Evolutionary conservation across 2,329 filamentous ascomycete species (phyloP).

Genomic region (Curvularia sp.): DNA sequence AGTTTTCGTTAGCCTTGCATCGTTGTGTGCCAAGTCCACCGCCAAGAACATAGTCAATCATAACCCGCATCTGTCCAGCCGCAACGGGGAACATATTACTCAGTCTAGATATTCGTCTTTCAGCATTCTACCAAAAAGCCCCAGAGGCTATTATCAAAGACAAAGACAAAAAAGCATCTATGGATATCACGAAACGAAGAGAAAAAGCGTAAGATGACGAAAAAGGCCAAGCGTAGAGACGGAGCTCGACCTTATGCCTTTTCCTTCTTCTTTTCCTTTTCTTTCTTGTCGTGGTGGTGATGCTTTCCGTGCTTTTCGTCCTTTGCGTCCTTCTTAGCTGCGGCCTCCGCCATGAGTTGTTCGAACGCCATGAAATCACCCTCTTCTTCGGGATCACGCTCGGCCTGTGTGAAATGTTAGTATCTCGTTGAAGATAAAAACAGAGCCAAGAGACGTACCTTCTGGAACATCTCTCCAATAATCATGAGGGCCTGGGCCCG

Average conservation of each 20-base stretch:
- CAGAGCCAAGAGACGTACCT: conserved; percentile 63
- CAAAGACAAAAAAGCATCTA: conserved; percentile 29
- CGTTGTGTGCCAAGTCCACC: neutral
- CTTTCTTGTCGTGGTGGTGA: conserved; percentile 51
- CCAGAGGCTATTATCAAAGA: neutral
- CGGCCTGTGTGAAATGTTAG: conserved; percentile 68
- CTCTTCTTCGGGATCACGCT: conserved; percentile 91
- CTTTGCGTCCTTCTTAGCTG: conserved; percentile 87
- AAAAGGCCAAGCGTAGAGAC: neutral
- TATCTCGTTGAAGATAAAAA: neutral
- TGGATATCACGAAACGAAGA: conserved; percentile 39
- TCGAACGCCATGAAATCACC: conserved; percentile 99
- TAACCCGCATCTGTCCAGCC: neutral
- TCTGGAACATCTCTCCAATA: conserved; percentile 86
- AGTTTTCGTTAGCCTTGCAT: neutral
- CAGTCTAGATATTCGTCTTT: neutral
- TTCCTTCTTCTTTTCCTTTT: conserved; percentile 40
- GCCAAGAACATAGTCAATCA: neutral
- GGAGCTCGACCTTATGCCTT: conserved; percentile 27
- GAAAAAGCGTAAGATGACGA: conserved; percentile 11
- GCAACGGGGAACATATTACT: neutral
- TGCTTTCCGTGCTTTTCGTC: conserved; percentile 82
- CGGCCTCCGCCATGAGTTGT: conserved; percentile 94
- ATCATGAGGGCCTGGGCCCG: conserved; percentile 88
- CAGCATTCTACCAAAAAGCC: neutral